phyloP scores from a whole-genome alignment of 495 filamentous ascomycete genomes.

The Apiosordaria backusii region DNA sequence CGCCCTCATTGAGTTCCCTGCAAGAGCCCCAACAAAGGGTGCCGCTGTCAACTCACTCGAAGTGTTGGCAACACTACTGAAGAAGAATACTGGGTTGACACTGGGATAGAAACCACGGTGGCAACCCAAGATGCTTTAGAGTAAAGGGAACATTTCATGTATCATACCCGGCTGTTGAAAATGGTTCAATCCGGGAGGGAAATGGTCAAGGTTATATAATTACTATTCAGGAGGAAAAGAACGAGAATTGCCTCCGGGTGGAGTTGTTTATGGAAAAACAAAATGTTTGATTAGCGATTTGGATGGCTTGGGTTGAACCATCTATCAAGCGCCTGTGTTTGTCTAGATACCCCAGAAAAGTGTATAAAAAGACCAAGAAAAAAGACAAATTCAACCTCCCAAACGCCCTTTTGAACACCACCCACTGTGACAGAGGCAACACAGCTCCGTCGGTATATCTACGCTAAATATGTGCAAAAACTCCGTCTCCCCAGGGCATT shows the following conservation, averaged over 20 bases:
- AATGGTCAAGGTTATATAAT: neutral
- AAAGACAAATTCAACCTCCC: neutral
- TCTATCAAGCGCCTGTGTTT: neutral
- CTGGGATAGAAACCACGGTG: constrained; percentile 25
- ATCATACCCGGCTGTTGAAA: neutral
- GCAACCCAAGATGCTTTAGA: neutral
- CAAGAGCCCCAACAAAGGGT: constrained; percentile 44
- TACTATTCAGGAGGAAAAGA: neutral
- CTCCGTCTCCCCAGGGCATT: neutral
- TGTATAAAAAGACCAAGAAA: neutral
- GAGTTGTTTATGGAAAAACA: neutral
- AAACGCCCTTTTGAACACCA: constrained; percentile 3
- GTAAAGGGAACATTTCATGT: neutral
- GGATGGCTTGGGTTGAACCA: neutral
- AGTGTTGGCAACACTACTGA: constrained; percentile 57
- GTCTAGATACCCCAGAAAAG: neutral
- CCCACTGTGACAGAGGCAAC: neutral
- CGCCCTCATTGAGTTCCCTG: constrained; percentile 67
- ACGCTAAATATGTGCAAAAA: constrained; percentile 12
- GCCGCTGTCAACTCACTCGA: constrained; percentile 56
- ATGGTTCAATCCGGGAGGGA: neutral
- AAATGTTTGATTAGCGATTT: neutral
- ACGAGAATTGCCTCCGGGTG: neutral
- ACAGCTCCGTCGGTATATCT: constrained; percentile 1
- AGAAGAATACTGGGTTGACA: constrained; percentile 55